Percentiles rank a stretch among this genome's conserved stretches.
These are phyloP conservation scores for Neurospora discreta DNA, from an alignment of 495 filamentous ascomycete genomes.

Conservation along the genomic window DNA sequence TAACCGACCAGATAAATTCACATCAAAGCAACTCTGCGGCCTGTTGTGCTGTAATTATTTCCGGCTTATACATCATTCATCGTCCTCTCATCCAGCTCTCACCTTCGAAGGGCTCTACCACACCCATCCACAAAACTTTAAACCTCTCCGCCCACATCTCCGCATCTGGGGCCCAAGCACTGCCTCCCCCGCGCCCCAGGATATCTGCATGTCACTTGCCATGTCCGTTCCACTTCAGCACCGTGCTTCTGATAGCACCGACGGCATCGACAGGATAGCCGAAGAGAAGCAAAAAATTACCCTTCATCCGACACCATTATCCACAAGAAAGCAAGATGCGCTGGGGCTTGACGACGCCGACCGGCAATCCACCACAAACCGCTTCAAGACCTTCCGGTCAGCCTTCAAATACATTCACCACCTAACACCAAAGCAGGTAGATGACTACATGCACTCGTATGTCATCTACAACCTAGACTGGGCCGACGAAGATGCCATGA, in stretches of 20 bases:
- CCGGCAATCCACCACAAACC: slow-evolving; percentile 41
- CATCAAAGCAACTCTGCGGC: neutral
- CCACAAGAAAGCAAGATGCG: neutral
- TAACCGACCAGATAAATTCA: neutral
- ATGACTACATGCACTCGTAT: slow-evolving; percentile 57
- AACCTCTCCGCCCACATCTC: neutral
- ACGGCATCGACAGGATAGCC: slow-evolving; percentile 6
- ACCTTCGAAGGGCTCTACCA: neutral
- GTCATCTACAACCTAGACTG: slow-evolving; percentile 57
- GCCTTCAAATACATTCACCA: slow-evolving; percentile 46
- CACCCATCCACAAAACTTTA: neutral
- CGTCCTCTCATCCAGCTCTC: neutral
- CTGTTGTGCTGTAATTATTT: neutral
- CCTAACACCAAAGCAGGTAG: slow-evolving; percentile 47
- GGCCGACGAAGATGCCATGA: slow-evolving; percentile 48
- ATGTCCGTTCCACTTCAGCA: slow-evolving; percentile 1
- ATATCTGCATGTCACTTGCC: neutral
- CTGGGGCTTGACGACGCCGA: slow-evolving; percentile 14
- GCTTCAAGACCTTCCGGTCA: slow-evolving; percentile 43
- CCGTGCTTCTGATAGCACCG: slow-evolving; percentile 10
- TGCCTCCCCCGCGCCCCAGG: neutral
- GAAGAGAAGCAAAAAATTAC: slow-evolving; percentile 8
- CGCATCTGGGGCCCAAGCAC: neutral
- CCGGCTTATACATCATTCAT: neutral
- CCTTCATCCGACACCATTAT: neutral